A percentile compares a stretch with the other conserved stretches of the same genome.
Evolutionary conservation across 352 stramenopile species (phyloP).

Genomic region (Phytophthora macrochlamydospora): DNA sequence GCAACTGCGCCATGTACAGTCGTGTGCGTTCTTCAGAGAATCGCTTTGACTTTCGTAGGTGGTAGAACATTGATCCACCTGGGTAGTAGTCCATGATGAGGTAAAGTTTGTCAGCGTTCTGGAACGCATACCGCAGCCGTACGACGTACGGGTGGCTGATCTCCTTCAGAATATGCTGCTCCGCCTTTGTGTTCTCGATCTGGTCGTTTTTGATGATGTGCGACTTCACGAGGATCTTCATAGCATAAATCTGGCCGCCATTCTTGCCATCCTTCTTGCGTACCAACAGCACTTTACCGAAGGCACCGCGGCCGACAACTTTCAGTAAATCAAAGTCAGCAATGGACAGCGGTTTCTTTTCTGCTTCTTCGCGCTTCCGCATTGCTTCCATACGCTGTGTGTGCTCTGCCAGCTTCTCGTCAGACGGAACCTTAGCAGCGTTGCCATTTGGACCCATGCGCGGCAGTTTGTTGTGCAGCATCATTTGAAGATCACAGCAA

Average conservation of each 20-base stretch:
- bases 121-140: constrained; percentile 85
- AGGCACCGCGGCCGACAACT: constrained; percentile 94
- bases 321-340: constrained; percentile 96
- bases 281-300: constrained; percentile 96
- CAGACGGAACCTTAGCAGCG: constrained; percentile 38
- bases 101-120: constrained; percentile 95
- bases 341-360: constrained; percentile 78
- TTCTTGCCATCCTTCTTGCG: constrained; percentile 92
- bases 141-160: constrained; percentile 91
- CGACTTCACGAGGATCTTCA: constrained; percentile 95
- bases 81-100: constrained; percentile 97
- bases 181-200: constrained; percentile 92
- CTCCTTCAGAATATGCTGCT: constrained; percentile 91
- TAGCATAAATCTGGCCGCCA: constrained; percentile 89
- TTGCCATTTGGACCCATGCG: constrained; percentile 44
- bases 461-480: constrained; percentile 86
- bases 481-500: constrained; percentile 89
- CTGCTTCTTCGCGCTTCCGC: constrained; percentile 79
- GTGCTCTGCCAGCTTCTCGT: constrained; percentile 71
- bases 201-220: constrained; percentile 94
- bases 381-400: constrained; percentile 78
- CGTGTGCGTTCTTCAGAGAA: constrained; percentile 86
- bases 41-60: constrained; percentile 86
- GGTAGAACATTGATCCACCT: constrained; percentile 90
- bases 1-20: constrained; percentile 88